Base-by-base conservation (phyloP, 352 stramenopile species). In the Phytophthora constricta region DNA sequence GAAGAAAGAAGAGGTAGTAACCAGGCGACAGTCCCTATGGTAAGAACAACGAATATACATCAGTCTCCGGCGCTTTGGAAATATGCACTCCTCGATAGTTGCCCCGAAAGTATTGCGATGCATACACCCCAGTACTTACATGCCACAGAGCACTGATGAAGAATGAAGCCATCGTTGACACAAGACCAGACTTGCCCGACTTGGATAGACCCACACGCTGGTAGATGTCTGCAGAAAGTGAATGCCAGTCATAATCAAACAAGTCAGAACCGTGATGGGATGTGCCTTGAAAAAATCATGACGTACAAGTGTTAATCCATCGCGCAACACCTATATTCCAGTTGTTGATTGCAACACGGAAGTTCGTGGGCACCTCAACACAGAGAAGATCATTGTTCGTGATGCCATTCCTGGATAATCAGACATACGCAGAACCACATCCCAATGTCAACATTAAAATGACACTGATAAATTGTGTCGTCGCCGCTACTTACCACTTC, bases 1-100 rank as follows among this genome's bases (percentile, higher is more conserved):
- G 74, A 48, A 96, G 82, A 72, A 96, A 96, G 68, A 96, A 96
- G 20, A 94, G 65, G 64, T 96, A 96, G 70, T 96, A 96, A 5
- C 88, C 88, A 25, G 88, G 88, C n/a, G 85, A 89, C 19, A 96
- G 71, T 74, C 88, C 88, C 84, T 96, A 28, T 31, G 23, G 46
- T 17, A 26, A 49, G 33, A 13, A 26, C 20, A 34, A 52, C 25
- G 47, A 63, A 34, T 58, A n/a, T 46, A 9, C 17, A 55, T 77
- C n/a, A 65, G 27, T 71, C 22, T 23, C 22, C 41, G 3, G 41
- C 22, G 17, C 17, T 19, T 20, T 45, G 7, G 17, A 20, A 20
- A 45, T 7, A 20, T 20, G 25, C 10, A 60, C 31, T 46, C n/a
- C 19, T 20, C 14, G 14, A 34, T 10, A 17, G 20, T 0, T 22